Percentiles rank a stretch among this genome's conserved stretches.
Evolutionary conservation across 352 stramenopile genomes (phyloP).

Genomic region (Plasmopara halstedii): DNA sequence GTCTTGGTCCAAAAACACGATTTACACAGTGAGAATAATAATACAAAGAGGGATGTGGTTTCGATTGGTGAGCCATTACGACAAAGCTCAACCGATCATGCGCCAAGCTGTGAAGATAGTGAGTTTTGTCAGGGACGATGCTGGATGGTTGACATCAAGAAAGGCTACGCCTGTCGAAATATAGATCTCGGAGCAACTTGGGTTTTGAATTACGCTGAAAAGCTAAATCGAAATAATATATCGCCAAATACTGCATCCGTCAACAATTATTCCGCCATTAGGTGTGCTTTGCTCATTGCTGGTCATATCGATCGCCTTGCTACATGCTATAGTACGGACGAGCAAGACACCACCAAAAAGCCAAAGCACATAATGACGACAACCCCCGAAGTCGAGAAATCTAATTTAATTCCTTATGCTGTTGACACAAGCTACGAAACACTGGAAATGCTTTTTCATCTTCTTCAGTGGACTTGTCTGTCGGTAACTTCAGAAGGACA

Average conservation of each 20-base stretch:
- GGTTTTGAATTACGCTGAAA: constrained; percentile 9
- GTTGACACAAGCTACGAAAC: constrained; percentile 28
- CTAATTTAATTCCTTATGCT: constrained; percentile 29
- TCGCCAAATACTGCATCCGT: neutral
- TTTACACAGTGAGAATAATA: constrained; percentile 2
- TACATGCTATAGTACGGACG: constrained; percentile 14
- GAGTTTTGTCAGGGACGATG: neutral
- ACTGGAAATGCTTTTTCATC: constrained; percentile 18
- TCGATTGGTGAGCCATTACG: constrained; percentile 2
- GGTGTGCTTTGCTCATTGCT: constrained; percentile 28
- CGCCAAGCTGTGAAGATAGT: neutral
- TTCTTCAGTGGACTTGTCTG: constrained; percentile 15
- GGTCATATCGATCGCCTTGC: constrained; percentile 40
- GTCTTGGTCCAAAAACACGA: constrained; percentile 50
- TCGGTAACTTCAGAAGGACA: constrained; percentile 2
- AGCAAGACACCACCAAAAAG: constrained; percentile 1
- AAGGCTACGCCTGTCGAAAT: neutral
- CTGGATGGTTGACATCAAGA: constrained; percentile 2
- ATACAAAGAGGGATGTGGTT: neutral
- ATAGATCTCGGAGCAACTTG: constrained; percentile 17
- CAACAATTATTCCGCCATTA: constrained; percentile 30
- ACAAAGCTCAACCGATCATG: neutral
- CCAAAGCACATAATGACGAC: neutral
- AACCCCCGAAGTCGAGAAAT: neutral
- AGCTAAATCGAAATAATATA: neutral